Percentiles rank a stretch among this genome's conserved stretches.
phyloP scores from a whole-genome alignment of 345 rosid genomes.

The Acer saccharum region DNA sequence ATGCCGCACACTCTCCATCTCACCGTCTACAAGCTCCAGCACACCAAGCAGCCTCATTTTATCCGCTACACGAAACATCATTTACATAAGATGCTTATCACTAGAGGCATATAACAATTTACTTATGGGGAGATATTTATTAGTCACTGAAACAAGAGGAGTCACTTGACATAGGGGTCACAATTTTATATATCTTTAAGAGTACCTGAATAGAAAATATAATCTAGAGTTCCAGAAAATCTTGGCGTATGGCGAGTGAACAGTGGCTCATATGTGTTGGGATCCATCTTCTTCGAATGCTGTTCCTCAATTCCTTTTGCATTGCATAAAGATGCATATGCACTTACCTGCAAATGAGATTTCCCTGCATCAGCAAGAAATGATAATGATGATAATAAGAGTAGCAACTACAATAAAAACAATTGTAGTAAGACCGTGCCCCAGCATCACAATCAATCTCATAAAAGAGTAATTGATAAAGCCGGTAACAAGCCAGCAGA shows the following conservation, averaged over 20 bases:
- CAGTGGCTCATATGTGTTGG: neutral
- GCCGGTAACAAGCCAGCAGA: neutral
- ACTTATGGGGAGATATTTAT: neutral
- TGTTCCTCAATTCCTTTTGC: neutral
- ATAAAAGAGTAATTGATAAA: neutral
- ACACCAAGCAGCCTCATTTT: conserved; percentile 6
- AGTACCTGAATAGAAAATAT: conserved; percentile 23
- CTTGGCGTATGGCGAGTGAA: conserved; percentile 4
- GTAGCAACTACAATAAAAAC: neutral
- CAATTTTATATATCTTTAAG: neutral
- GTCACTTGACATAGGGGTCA: neutral
- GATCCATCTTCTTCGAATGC: conserved; percentile 19
- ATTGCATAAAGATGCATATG: conserved; percentile 10
- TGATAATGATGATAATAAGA: neutral
- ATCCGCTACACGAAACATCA: conserved; percentile 14
- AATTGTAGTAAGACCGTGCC: neutral
- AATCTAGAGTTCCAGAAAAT: conserved; percentile 14
- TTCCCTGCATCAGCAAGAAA: neutral
- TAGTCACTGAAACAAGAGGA: neutral
- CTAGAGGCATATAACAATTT: neutral
- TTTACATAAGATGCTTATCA: too few relatives aligned
- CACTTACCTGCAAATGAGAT: conserved; percentile 14
- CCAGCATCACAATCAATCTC: neutral
- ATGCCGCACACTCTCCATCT: neutral
- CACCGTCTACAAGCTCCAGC: conserved; percentile 12